A percentile compares a stretch with the other conserved stretches of the same genome.
Conservation (phyloP, 1,284 basidiomycete genomes). For the Phylloporus gajari region DNA sequence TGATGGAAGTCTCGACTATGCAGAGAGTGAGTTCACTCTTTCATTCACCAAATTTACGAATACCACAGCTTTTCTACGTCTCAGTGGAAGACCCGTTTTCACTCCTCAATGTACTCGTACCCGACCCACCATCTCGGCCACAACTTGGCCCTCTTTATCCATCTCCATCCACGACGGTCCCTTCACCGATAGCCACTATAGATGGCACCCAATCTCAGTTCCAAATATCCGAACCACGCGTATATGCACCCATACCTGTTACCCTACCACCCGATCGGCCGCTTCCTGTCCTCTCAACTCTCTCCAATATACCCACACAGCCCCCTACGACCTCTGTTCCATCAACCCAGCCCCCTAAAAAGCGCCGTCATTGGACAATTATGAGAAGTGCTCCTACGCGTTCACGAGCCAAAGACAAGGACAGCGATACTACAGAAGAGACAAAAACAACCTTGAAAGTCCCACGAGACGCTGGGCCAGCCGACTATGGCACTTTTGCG, state of each 20-base stretch:
- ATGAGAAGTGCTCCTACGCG: constrained; percentile 52
- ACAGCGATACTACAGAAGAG: constrained; percentile 54
- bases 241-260: constrained; percentile 22
- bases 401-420: constrained; percentile 62
- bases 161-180: constrained; percentile 39
- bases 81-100: constrained; percentile 83
- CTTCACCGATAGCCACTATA: background rate
- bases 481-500: constrained; percentile 72
- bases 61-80: background rate
- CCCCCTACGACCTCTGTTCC: constrained; percentile 9
- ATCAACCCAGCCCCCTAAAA: constrained; percentile 21
- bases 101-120: constrained; percentile 68
- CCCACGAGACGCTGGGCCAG: constrained; percentile 60
- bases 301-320: constrained; percentile 12
- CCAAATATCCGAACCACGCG: background rate
- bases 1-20: constrained; percentile 80
- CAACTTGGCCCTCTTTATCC: constrained; percentile 67
- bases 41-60: constrained; percentile 10
- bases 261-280: constrained; percentile 27
- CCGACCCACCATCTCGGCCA: constrained; percentile 64
- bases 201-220: constrained; percentile 20
- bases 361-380: constrained; percentile 54
- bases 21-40: constrained; percentile 60
- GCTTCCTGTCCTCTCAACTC: constrained; percentile 29
- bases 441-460: constrained; percentile 51